Conservation (phyloP, 2,329 filamentous ascomycete species). For the Paecilomyces formosus region DNA sequence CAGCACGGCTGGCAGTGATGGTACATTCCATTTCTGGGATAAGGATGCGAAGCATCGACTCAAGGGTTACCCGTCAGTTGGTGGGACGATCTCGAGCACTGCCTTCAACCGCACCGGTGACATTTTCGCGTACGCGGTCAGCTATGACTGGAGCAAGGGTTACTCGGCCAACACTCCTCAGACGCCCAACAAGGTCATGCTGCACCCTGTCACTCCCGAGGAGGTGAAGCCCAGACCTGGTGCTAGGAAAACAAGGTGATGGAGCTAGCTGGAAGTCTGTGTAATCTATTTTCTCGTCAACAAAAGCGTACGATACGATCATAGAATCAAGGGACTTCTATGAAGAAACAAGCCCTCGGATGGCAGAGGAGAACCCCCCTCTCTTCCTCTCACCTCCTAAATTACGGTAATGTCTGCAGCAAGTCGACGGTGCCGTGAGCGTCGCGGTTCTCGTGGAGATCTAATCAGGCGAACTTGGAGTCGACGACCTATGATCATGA, state of each 20-base stretch:
- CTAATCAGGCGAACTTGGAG: background rate
- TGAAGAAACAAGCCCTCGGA: background rate
- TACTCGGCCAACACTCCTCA: slow-evolving; percentile 73
- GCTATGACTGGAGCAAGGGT: slow-evolving; percentile 98
- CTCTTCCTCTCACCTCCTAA: background rate
- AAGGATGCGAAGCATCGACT: slow-evolving; percentile 83
- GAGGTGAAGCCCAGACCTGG: slow-evolving; percentile 53
- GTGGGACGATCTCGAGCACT: slow-evolving; percentile 81
- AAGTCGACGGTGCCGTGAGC: background rate
- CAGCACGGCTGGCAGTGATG: slow-evolving; percentile 89
- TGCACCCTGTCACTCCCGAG: slow-evolving; percentile 66
- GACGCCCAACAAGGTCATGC: slow-evolving; percentile 69
- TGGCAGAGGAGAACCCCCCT: background rate
- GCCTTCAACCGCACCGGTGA: slow-evolving; percentile 82
- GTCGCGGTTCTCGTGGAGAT: background rate
- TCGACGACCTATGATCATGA: slow-evolving; percentile 1
- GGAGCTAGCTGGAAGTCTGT: background rate
- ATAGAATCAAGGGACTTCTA: background rate
- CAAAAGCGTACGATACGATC: background rate
- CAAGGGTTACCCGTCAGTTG: slow-evolving; percentile 79
- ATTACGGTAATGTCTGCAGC: background rate
- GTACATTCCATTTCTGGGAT: slow-evolving; percentile 75
- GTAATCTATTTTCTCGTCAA: background rate
- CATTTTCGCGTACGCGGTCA: slow-evolving; percentile 82
- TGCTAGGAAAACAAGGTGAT: slow-evolving; percentile 34